A percentile compares a stretch with the other conserved stretches of the same genome.
phyloP scores from a whole-genome alignment of 257 asterid genomes.

The Rubia yunnanensis region DNA sequence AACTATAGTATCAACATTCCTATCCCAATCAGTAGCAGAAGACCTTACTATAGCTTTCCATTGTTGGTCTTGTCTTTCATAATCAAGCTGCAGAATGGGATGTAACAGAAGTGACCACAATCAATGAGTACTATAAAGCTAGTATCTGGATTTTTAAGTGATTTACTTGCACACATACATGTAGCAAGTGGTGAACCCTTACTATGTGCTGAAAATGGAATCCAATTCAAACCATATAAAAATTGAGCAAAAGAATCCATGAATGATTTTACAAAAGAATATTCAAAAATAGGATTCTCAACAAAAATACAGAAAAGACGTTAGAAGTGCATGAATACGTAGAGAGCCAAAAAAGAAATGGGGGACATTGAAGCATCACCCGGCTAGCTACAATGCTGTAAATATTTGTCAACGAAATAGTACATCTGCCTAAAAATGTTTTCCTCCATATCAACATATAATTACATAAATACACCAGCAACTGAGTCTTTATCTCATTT shows the following conservation, averaged over 20 bases:
- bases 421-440: not conserved
- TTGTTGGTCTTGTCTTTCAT: constrained; percentile 32
- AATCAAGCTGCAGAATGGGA: constrained; percentile 44
- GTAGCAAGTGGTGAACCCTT: not conserved
- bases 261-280: not conserved
- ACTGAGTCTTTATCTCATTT: not conserved
- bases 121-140: not conserved
- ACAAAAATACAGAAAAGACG: not conserved
- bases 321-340: not conserved
- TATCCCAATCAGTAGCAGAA: constrained; percentile 41
- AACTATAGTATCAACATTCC: constrained; percentile 64
- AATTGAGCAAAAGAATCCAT: not conserved
- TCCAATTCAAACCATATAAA: too few relatives aligned
- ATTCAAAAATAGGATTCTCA: not conserved
- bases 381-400: not conserved
- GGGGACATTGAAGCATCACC: too few relatives aligned
- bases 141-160: not conserved
- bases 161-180: not conserved
- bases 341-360: not conserved
- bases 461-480: not conserved
- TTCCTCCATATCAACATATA: too few relatives aligned
- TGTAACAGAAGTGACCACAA: not conserved
- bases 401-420: not conserved
- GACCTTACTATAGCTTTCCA: constrained; percentile 46
- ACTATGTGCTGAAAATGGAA: not conserved